phyloP scores from a whole-genome alignment of 1,139 yeast genomes.

The Saccharomycopsis hybrid region DNA sequence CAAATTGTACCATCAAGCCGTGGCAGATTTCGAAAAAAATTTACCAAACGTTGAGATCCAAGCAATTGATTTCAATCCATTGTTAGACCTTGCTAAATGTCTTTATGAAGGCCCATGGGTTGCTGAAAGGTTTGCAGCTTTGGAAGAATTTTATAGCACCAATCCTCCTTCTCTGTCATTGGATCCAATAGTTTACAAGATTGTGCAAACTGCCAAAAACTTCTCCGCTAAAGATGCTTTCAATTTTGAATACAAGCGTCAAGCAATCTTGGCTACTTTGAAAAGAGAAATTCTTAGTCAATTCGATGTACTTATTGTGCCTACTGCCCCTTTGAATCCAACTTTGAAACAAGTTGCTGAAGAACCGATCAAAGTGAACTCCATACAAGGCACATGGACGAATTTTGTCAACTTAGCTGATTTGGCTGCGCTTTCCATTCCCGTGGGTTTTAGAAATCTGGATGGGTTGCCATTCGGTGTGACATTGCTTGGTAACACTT shows the following conservation, averaged over 20 bases:
- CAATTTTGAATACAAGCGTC: slow-evolving; percentile 78
- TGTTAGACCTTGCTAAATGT: slow-evolving; percentile 78
- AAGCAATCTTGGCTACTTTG: slow-evolving; percentile 63
- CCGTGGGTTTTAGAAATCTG: slow-evolving; percentile 68
- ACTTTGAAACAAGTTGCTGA: slow-evolving; percentile 59
- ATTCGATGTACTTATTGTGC: slow-evolving; percentile 75
- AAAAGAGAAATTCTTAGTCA: slow-evolving; percentile 41
- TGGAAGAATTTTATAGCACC: slow-evolving; percentile 63
- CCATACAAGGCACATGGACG: slow-evolving; percentile 93
- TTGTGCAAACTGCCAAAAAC: slow-evolving; percentile 71
- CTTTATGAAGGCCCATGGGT: slow-evolving; percentile 99
- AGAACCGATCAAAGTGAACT: slow-evolving; percentile 81
- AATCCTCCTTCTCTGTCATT: slow-evolving; percentile 65
- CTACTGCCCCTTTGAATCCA: slow-evolving; percentile 92
- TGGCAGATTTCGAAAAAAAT: slow-evolving; percentile 44
- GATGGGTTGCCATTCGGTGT: slow-evolving; percentile 91
- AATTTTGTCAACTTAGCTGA: slow-evolving; percentile 94
- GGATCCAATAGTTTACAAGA: slow-evolving; percentile 77
- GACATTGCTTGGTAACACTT: slow-evolving; percentile 73
- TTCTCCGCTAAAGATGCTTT: slow-evolving; percentile 79
- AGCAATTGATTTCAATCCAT: slow-evolving; percentile 62
- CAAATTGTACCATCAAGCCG: slow-evolving; percentile 53
- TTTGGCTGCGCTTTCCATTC: slow-evolving; percentile 84
- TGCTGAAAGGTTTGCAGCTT: slow-evolving; percentile 85
- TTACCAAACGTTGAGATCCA: slow-evolving; percentile 50